phyloP scores from a whole-genome alignment of 2,329 filamentous ascomycete genomes.

The Periconia sp. region DNA sequence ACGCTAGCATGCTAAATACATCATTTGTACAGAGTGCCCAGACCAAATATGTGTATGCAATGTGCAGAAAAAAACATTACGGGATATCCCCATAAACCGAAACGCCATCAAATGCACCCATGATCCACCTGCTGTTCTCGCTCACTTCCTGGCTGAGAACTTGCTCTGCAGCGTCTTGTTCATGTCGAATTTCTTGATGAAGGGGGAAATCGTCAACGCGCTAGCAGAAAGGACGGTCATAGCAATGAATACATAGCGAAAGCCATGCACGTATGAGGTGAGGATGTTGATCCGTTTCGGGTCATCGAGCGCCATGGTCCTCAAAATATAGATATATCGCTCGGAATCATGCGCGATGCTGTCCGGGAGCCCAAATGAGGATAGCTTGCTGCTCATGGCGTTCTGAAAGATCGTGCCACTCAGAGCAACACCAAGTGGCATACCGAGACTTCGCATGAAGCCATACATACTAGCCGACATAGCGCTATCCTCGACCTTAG shows the following conservation, averaged over 20 bases:
- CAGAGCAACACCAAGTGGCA: slow-evolving; percentile 52
- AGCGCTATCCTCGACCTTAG: slow-evolving; percentile 36
- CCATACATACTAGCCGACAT: slow-evolving; percentile 48
- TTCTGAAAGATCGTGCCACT: slow-evolving; percentile 50
- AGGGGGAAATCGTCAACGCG: slow-evolving; percentile 27
- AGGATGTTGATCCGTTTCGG: slow-evolving; percentile 21
- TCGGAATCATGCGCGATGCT: slow-evolving; percentile 37
- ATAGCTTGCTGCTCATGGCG: slow-evolving; percentile 40
- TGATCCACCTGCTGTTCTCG: no score
- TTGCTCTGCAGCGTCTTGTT: slow-evolving; percentile 31
- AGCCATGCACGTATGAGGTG: slow-evolving; percentile 33
- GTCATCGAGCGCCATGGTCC: slow-evolving; percentile 21
- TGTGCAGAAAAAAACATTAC: no score
- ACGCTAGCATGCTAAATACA: no score
- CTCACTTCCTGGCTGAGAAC: slow-evolving; percentile 21
- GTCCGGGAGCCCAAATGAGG: slow-evolving; percentile 19
- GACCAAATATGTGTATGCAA: no score
- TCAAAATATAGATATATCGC: slow-evolving; percentile 29
- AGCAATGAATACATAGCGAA: slow-evolving; percentile 30
- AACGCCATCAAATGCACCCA: no score
- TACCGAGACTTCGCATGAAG: slow-evolving; percentile 50
- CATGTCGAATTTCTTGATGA: slow-evolving; percentile 40
- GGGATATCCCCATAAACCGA: no score
- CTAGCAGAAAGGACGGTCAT: slow-evolving; percentile 30
- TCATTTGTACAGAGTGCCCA: no score